Base-by-base conservation (phyloP, 202 grass and related monocot species). In the Cymbopogon flexuosus region DNA sequence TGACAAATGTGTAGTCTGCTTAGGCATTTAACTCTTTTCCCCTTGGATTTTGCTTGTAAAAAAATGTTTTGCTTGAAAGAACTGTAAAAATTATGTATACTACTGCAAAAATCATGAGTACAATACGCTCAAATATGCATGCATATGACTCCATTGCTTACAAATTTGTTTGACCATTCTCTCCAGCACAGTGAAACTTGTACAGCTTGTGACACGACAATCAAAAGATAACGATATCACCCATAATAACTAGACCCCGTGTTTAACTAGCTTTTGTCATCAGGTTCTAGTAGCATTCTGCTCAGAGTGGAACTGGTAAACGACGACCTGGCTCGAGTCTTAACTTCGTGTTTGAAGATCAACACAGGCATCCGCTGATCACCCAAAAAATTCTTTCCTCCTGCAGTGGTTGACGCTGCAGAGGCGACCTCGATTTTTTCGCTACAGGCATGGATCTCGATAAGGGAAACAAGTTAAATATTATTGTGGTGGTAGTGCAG, bases 341-440 rank as follows among this genome's bases (percentile, higher is more conserved):
- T 45, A 8, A 46, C 22, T 64, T 60, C 24, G 46, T 51, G 60
- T 45, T 77, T 65, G 18, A 65, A 12, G 12, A 35, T 35, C 5
- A 35, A 24, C 29, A 16, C 42, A 65, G n/a, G 41, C 40, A 78
- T 78, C 62, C 11, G 19, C 61, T 36, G 76, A 15, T 15, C 18
- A 51, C 5, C 3, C 2, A 4, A 34, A 35, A 18, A 78, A 78
- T 36, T 34, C 2, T 49, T 13, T 47, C 61, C 68, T 47, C 41
- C 31, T 72, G 42, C 42, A 30, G 23, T 60, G 2, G 66, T 70
- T 80, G 65, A 70, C 66, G 33, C 59, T 41, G 65, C 34, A 58
- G 77, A 30, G 35, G 35, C 1, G 62, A 79, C 78, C 34, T 80
- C 65, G 66, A 34, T 10, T 2, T 80, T 81, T 41, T 61, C 36